Evolutionary conservation across 495 filamentous ascomycete genomes (phyloP), one percentile per base, ranked within the genome.

Genomic region (Aspergillus asperescens): DNA sequence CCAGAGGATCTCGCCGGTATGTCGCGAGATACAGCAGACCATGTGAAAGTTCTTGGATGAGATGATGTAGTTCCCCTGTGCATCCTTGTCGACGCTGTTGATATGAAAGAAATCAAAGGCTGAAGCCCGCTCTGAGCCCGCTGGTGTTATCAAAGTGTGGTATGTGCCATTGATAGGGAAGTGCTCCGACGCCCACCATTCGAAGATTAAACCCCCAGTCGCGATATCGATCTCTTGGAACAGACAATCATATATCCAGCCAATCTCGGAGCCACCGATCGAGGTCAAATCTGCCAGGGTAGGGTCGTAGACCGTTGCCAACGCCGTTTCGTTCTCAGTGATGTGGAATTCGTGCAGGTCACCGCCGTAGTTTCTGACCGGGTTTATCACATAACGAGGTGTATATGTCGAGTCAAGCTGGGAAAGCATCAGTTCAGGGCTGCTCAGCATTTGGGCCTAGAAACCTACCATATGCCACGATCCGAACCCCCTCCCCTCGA

Each of bases 71-170:
- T 78, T 72, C 1, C 79, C 77, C 1, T 69, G 56, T 1, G 57
- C 45, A 52, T 75, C 68, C 56, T 77, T 76, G 57, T 79, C 77
- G 43, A 81, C 69, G 40, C 73, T 77, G 58, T 79, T 80, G 60
- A 81, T 72, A 57, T 80, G 77, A 62, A 76, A 80, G 54, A 72
- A 79, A 55, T 82, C 76, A 19, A 59, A 74, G 1, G 68, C 63
- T 0, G 35, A 27, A 1, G 45, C 44, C 18, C 61, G 57, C n/a
- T 52, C 57, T 13, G 48, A 52, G 15, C 62, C 63, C 6, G 35
- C 23, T 5, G 25, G 28, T 7, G 38, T 42, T 13, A 15, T 40
- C 0, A 60, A 28, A 6, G 13, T 7, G 7, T 62, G 47, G 31
- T 57, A 63, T 3, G 59, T 62, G 48, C 48, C 45, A 37, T 64